Percentiles rank a stretch among this genome's conserved stretches.
These are phyloP conservation scores for Hippophae rhamnoides DNA, from an alignment of 306 rosid genomes.

Conservation along the genomic window DNA sequence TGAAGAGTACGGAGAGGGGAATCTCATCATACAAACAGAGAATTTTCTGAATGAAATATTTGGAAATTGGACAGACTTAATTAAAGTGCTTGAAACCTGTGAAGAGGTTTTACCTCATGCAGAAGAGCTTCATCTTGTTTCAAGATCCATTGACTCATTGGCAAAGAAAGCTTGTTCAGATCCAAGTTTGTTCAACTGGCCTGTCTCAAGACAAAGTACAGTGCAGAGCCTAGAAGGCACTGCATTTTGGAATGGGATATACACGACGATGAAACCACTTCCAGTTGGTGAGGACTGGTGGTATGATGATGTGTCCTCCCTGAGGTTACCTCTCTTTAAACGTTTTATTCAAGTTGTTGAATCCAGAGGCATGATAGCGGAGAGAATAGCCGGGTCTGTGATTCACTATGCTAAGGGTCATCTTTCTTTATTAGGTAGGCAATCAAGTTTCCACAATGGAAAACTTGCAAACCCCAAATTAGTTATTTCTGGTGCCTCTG, in stretches of 20 bases:
- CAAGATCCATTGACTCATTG: conserved; percentile 67
- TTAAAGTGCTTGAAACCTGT: conserved; percentile 62
- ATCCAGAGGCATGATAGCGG: conserved; percentile 48
- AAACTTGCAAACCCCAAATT: conserved; percentile 26
- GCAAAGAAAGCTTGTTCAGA: conserved; percentile 61
- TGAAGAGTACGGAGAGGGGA: conserved; percentile 71
- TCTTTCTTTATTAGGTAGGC: conserved; percentile 51
- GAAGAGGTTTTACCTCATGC: conserved; percentile 56
- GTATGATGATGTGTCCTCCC: conserved; percentile 59
- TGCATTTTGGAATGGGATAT: conserved; percentile 69
- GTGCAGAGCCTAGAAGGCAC: conserved; percentile 36
- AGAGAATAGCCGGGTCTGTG: conserved; percentile 54
- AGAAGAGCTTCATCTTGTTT: conserved; percentile 70
- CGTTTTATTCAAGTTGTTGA: conserved; percentile 50
- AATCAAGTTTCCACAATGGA: conserved; percentile 38
- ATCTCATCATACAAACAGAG: conserved; percentile 55
- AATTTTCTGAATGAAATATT: conserved; percentile 53
- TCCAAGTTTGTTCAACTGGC: conserved; percentile 52
- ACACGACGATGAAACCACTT: conserved; percentile 25
- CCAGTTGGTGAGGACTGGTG: conserved; percentile 76
- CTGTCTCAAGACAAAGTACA: conserved; percentile 30
- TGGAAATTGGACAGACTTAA: conserved; percentile 67
- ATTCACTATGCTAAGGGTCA: conserved; percentile 62
- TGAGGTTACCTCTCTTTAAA: conserved; percentile 48
- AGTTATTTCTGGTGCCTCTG: conserved; percentile 29